These are phyloP conservation scores for Chlorophyllum brunneum DNA, from an alignment of 768 basidiomycete species.

Conservation along the genomic window DNA sequence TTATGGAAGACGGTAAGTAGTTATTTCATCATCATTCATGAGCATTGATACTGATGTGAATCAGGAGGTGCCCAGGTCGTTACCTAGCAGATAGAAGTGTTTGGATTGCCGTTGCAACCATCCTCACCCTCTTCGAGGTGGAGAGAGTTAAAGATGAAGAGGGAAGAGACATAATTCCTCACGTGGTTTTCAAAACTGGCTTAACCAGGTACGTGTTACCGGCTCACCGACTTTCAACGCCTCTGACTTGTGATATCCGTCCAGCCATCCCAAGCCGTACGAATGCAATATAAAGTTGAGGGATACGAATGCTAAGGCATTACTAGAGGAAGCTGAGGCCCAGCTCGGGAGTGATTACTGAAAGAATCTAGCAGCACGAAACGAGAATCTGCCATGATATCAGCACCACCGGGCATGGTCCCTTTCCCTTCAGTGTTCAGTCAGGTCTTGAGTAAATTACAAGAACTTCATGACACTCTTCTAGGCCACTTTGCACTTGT, in stretches of 20 bases:
- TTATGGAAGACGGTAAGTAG: slow-evolving; percentile 1
- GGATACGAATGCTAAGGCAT: neutral
- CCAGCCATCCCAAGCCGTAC: slow-evolving; percentile 1
- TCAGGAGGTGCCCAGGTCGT: neutral
- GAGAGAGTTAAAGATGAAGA: neutral
- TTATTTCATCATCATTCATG: neutral
- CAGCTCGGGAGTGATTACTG: neutral
- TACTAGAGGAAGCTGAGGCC: neutral
- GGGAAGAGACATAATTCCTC: neutral
- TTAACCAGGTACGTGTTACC: neutral
- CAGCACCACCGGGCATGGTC: too few relatives aligned
- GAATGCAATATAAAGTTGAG: neutral
- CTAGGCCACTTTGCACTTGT: too few relatives aligned
- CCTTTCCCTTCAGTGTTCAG: too few relatives aligned
- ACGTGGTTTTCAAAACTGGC: neutral
- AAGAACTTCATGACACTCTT: too few relatives aligned
- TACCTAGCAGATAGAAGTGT: neutral
- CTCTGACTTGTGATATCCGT: neutral
- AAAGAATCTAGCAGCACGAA: too few relatives aligned
- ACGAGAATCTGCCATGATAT: too few relatives aligned
- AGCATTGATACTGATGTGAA: neutral
- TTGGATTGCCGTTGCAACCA: neutral
- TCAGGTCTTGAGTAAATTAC: too few relatives aligned
- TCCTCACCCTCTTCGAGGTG: neutral
- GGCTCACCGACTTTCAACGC: neutral